Percentiles rank a stretch among this genome's conserved stretches.
These are phyloP conservation scores for Hymenotorrendiella dingleyae DNA, from an alignment of 2,329 filamentous ascomycete species.

Conservation along the genomic window DNA sequence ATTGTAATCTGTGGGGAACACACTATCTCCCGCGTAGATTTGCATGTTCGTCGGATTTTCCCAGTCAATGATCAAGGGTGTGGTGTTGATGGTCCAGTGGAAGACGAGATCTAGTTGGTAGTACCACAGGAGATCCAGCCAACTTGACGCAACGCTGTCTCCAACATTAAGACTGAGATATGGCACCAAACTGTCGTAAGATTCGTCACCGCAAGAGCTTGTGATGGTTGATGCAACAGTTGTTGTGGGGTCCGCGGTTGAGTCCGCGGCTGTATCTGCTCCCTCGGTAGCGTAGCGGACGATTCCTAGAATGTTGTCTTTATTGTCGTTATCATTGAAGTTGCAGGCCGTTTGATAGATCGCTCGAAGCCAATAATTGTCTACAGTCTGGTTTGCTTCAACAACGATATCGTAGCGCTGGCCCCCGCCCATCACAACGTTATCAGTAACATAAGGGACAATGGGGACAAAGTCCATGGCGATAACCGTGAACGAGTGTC, in stretches of 20 bases:
- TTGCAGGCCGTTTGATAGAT: conserved; percentile 3
- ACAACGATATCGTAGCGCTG: conserved; percentile 41
- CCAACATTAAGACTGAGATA: not conserved
- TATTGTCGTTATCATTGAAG: conserved; percentile 13
- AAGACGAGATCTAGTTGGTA: conserved; percentile 5
- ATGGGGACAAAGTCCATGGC: conserved; percentile 51
- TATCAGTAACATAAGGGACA: conserved; percentile 52
- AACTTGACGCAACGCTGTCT: conserved; percentile 18
- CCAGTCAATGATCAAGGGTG: conserved; percentile 28
- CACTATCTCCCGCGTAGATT: not conserved
- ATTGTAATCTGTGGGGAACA: not conserved
- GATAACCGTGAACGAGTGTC: conserved; percentile 50
- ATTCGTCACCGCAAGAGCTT: conserved; percentile 11
- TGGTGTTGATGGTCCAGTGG: conserved; percentile 6
- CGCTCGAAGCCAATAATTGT: conserved; percentile 43
- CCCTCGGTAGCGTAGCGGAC: conserved; percentile 16
- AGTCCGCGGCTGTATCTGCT: not conserved
- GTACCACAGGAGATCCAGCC: not conserved
- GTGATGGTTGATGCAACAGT: conserved; percentile 3
- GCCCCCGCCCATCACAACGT: conserved; percentile 54
- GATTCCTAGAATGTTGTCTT: conserved; percentile 13
- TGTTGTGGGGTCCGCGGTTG: not conserved
- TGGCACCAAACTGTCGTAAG: not conserved
- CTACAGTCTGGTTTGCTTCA: conserved; percentile 37
- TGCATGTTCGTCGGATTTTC: not conserved